Evolutionary conservation across 495 filamentous ascomycete genomes (phyloP).

Genomic region (Aspergillus panamensis): DNA sequence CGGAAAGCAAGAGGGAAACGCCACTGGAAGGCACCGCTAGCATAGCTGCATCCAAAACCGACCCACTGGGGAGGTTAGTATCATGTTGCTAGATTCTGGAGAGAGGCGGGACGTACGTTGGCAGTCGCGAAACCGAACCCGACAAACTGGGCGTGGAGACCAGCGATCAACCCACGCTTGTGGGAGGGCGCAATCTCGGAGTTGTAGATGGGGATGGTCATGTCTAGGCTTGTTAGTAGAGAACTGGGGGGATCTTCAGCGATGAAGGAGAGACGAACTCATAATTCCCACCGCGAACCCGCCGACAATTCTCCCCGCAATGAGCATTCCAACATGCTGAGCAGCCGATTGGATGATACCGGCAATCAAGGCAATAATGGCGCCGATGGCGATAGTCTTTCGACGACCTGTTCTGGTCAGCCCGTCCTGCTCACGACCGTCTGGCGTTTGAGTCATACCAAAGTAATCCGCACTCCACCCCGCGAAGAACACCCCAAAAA

Average conservation of each 20-base stretch:
- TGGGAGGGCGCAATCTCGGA: conserved; percentile 14
- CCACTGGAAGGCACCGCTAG: conserved; percentile 8
- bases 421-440: too few relatives aligned
- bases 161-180: conserved; percentile 14
- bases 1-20: conserved; percentile 12
- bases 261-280: conserved; percentile 1
- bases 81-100: not conserved
- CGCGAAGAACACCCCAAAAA: conserved; percentile 13
- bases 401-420: not conserved
- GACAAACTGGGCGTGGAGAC: conserved; percentile 14
- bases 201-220: conserved; percentile 14
- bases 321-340: conserved; percentile 11
- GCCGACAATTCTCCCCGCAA: conserved; percentile 9
- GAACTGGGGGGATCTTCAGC: not conserved
- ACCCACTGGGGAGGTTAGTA: conserved; percentile 5
- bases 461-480: conserved; percentile 14
- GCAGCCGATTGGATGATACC: conserved; percentile 12
- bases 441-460: not conserved
- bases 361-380: conserved; percentile 7
- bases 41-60: conserved; percentile 8
- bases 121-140: conserved; percentile 13
- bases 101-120: not conserved
- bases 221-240: conserved; percentile 1
- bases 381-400: conserved; percentile 13
- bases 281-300: conserved; percentile 13